Percentiles rank a stretch among this genome's conserved stretches.
Evolutionary conservation across 2,329 filamentous ascomycete genomes (phyloP).

Genomic region (Claviceps purpurea): DNA sequence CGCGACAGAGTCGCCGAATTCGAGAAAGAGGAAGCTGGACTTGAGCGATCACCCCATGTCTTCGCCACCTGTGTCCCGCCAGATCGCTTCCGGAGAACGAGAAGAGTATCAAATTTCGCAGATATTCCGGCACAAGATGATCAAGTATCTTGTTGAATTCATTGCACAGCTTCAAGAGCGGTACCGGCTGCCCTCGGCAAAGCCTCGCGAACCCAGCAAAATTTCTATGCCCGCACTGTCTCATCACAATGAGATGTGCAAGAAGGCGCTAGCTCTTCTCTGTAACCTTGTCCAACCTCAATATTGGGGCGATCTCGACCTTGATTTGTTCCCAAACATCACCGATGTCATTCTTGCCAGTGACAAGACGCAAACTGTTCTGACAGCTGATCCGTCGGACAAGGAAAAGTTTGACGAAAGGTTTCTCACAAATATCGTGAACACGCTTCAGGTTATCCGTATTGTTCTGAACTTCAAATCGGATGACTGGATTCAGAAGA

Average conservation of each 20-base stretch:
- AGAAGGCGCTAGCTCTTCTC: constrained; percentile 70
- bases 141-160: constrained; percentile 93
- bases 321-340: constrained; percentile 83
- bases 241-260: constrained; percentile 63
- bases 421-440: constrained; percentile 78
- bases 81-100: constrained; percentile 31
- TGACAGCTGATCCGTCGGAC: constrained; percentile 45
- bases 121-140: constrained; percentile 60
- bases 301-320: constrained; percentile 83
- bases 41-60: constrained; percentile 36
- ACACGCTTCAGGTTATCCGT: constrained; percentile 82
- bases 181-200: constrained; percentile 61
- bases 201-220: constrained; percentile 40
- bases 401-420: constrained; percentile 70
- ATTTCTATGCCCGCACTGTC: constrained; percentile 34
- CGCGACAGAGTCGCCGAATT: constrained; percentile 56
- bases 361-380: constrained; percentile 55
- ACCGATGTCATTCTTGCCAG: constrained; percentile 74
- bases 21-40: constrained; percentile 65
- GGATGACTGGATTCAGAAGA: constrained; percentile 79
- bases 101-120: constrained; percentile 56
- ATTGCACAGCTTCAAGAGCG: constrained; percentile 82
- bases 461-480: constrained; percentile 79
- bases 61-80: constrained; percentile 37
- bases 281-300: constrained; percentile 73